Conservation (phyloP, 208 protist species). For the Trypanosoma scelopori region DNA sequence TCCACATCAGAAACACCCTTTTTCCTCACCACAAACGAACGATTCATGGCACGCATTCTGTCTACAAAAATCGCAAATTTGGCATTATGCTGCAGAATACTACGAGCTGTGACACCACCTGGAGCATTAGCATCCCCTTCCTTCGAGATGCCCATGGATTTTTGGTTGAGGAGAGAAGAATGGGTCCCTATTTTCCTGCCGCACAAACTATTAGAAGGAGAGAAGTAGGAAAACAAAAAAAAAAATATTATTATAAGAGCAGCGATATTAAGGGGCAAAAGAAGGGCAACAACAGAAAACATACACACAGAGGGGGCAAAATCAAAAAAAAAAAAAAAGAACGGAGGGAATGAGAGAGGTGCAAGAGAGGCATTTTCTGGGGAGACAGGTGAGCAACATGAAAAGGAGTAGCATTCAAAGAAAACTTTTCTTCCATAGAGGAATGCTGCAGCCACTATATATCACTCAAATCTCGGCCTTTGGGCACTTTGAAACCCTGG, state of each 20-base stretch:
- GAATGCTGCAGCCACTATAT: neutral
- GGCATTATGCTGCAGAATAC: slow-evolving; percentile 18
- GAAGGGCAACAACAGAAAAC: neutral
- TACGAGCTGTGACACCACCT: slow-evolving; percentile 4
- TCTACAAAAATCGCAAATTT: slow-evolving; percentile 38
- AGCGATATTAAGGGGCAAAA: slow-evolving; percentile 5
- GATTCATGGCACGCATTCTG: slow-evolving; percentile 30
- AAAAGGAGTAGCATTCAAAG: neutral
- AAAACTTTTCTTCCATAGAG: neutral
- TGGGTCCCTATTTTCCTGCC: slow-evolving; percentile 13
- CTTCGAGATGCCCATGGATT: neutral
- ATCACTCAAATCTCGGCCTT: slow-evolving; percentile 38
- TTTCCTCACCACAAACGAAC: slow-evolving; percentile 29
- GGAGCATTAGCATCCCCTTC: neutral
- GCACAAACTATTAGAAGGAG: slow-evolving; percentile 1
- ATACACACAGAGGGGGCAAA: neutral
- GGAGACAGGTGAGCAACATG: neutral
- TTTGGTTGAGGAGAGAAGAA: slow-evolving; percentile 4
- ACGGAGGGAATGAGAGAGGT: too few relatives aligned
- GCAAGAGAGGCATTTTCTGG: too few relatives aligned
- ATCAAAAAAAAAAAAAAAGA: neutral
- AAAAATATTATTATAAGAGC: slow-evolving; percentile 14
- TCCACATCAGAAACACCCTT: slow-evolving; percentile 21
- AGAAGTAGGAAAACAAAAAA: slow-evolving; percentile 9
- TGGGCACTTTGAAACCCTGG: slow-evolving; percentile 51